Percentiles rank a stretch among this genome's conserved stretches.
Evolutionary conservation across 179 eudicot genomes (phyloP).

Genomic region (Silene noctiflora): DNA sequence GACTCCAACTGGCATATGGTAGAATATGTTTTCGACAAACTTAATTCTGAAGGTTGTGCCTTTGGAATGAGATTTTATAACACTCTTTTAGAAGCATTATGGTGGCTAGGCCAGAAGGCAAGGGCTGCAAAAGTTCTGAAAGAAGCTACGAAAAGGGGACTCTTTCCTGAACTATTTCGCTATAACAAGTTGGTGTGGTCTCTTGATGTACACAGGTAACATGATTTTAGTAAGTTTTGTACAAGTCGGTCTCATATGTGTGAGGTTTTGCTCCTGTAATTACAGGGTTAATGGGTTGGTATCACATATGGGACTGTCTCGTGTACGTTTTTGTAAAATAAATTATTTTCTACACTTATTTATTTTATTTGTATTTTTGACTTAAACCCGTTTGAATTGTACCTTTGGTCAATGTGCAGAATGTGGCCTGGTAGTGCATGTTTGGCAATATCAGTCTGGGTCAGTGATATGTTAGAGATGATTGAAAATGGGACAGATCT

Average conservation of each 20-base stretch:
- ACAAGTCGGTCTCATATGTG: not conserved
- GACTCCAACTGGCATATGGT: constrained; percentile 93
- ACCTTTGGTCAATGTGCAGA: constrained; percentile 40
- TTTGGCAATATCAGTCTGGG: constrained; percentile 83
- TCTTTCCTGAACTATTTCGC: constrained; percentile 83
- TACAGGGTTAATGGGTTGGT: not conserved
- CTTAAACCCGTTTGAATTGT: constrained; percentile 7
- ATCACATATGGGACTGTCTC: not conserved
- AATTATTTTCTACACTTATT: not conserved
- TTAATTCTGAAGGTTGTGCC: constrained; percentile 80
- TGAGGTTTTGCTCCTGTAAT: not conserved
- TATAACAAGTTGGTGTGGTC: constrained; percentile 77
- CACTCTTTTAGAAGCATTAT: constrained; percentile 79
- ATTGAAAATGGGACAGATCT: constrained; percentile 55
- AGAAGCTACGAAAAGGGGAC: constrained; percentile 91
- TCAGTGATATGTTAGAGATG: constrained; percentile 54
- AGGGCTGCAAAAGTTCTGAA: constrained; percentile 83
- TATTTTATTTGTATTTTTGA: not conserved
- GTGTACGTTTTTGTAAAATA: not conserved
- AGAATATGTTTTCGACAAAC: constrained; percentile 88
- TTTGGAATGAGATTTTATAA: constrained; percentile 85
- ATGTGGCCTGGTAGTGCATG: constrained; percentile 92
- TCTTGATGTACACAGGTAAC: constrained; percentile 88
- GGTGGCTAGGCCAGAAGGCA: constrained; percentile 90
- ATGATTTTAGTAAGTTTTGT: not conserved